These are phyloP conservation scores for Ampelocalamus luodianensis DNA, from an alignment of 176 grass and related monocot genomes.

Conservation along the genomic window DNA sequence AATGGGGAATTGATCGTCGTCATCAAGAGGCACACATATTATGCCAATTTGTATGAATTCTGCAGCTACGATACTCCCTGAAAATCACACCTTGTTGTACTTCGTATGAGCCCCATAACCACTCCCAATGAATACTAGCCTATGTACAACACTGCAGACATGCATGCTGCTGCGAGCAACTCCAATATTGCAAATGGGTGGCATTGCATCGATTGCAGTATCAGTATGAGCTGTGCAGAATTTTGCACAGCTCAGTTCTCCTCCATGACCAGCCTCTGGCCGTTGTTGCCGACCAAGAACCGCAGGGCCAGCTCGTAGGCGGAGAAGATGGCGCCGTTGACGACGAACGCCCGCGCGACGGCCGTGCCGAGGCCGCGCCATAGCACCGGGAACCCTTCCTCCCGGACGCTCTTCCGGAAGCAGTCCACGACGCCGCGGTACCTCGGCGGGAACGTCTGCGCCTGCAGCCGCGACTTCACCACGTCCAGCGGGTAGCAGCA, in stretches of 20 bases:
- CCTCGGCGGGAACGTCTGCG: slow-evolving; percentile 53
- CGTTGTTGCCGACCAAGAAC: slow-evolving; percentile 57
- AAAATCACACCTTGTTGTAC: not conserved
- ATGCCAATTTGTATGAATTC: slow-evolving; percentile 11
- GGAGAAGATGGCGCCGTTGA: slow-evolving; percentile 94
- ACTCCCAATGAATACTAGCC: slow-evolving; percentile 7
- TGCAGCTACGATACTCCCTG: not conserved
- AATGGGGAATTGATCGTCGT: slow-evolving; percentile 32
- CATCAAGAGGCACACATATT: slow-evolving; percentile 17
- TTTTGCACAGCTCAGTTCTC: slow-evolving; percentile 60
- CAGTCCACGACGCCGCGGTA: slow-evolving; percentile 85
- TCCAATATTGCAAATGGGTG: not conserved
- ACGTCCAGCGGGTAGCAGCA: slow-evolving; percentile 96
- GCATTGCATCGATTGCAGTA: not conserved
- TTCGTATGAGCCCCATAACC: not conserved
- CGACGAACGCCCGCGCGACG: slow-evolving; percentile 77
- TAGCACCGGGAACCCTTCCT: slow-evolving; percentile 82
- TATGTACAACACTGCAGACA: slow-evolving; percentile 36
- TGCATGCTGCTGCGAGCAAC: not conserved
- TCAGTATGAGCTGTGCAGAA: not conserved
- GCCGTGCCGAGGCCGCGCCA: slow-evolving; percentile 94
- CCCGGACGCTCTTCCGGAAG: slow-evolving; percentile 76
- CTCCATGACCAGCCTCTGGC: slow-evolving; percentile 57
- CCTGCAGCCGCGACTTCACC: slow-evolving; percentile 93
- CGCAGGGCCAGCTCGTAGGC: slow-evolving; percentile 85